Percentiles rank a stretch among this genome's conserved stretches.
These are phyloP conservation scores for Botrytis hyacinthi DNA, from an alignment of 2,329 filamentous ascomycete genomes.

Conservation along the genomic window DNA sequence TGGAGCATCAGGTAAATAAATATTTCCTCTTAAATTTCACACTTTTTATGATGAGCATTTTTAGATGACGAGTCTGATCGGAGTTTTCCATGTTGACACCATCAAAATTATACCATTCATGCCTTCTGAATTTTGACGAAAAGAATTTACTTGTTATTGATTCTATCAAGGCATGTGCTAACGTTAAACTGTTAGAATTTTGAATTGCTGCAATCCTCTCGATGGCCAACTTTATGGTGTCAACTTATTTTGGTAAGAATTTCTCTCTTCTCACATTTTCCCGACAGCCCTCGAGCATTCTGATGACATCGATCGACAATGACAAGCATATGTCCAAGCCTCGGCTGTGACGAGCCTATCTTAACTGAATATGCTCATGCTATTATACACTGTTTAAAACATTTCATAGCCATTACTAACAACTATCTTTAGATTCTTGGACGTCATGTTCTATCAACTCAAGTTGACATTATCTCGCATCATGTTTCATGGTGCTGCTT, in stretches of 20 bases:
- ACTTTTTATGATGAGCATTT: slow-evolving; percentile 48
- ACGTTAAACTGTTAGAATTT: not conserved
- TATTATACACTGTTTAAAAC: slow-evolving; percentile 11
- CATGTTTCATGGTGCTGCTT: not conserved
- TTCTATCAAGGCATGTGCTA: slow-evolving; percentile 17
- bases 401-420: slow-evolving; percentile 24
- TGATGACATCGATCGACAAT: slow-evolving; percentile 82
- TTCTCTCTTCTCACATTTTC: slow-evolving; percentile 25
- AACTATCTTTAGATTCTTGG: slow-evolving; percentile 2
- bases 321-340: slow-evolving; percentile 99
- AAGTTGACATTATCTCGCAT: not conserved
- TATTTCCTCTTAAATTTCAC: slow-evolving; percentile 22
- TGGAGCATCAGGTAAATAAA: slow-evolving; percentile 23
- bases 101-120: slow-evolving; percentile 70
- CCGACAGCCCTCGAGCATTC: slow-evolving; percentile 42
- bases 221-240: too few relatives aligned
- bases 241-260: slow-evolving; percentile 10
- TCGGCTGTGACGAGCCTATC: slow-evolving; percentile 54
- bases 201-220: not conserved
- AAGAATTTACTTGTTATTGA: slow-evolving; percentile 39
- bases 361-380: slow-evolving; percentile 45
- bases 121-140: slow-evolving; percentile 46
- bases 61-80: slow-evolving; percentile 78
- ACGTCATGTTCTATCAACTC: not conserved
- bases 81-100: slow-evolving; percentile 71